These are phyloP conservation scores for Fusarium papillatum DNA, from an alignment of 2,329 filamentous ascomycete genomes.

Conservation along the genomic window DNA sequence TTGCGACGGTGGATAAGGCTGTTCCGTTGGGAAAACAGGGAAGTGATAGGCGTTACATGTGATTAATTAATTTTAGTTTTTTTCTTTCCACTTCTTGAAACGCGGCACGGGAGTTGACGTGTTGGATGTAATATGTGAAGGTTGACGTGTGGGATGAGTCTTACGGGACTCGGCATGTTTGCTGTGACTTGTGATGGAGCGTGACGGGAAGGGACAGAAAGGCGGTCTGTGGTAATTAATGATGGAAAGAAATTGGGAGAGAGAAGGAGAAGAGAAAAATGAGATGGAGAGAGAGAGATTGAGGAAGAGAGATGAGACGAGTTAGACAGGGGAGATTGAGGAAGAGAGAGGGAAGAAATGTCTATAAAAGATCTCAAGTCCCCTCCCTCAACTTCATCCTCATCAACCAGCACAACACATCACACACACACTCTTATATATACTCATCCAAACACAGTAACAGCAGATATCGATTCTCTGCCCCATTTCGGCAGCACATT, in stretches of 20 bases:
- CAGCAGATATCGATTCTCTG: neutral
- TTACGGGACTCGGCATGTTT: neutral
- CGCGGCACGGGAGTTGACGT: neutral
- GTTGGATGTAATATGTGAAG: neutral
- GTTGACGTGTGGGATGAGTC: neutral
- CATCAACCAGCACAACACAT: neutral
- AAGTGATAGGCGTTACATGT: neutral
- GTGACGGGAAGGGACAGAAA: neutral
- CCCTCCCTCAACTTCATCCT: neutral
- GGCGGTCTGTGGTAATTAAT: neutral
- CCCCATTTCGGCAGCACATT: too few relatives aligned
- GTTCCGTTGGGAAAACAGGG: slow-evolving; percentile 2
- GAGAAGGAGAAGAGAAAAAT: neutral
- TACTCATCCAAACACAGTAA: neutral
- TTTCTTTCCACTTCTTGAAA: neutral
- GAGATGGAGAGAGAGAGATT: neutral
- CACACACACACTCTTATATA: slow-evolving; percentile 2
- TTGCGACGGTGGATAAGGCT: slow-evolving; percentile 11
- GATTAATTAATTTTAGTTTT: neutral
- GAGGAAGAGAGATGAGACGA: too few relatives aligned
- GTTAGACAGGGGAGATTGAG: neutral
- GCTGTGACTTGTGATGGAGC: neutral
- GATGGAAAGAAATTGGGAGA: neutral
- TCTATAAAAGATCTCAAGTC: neutral
- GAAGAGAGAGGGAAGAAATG: neutral